Evolutionary conservation across 2,329 filamentous ascomycete genomes (phyloP), one percentile per base, ranked within the genome.

Genomic region (Ascochyta viciae-villosae): DNA sequence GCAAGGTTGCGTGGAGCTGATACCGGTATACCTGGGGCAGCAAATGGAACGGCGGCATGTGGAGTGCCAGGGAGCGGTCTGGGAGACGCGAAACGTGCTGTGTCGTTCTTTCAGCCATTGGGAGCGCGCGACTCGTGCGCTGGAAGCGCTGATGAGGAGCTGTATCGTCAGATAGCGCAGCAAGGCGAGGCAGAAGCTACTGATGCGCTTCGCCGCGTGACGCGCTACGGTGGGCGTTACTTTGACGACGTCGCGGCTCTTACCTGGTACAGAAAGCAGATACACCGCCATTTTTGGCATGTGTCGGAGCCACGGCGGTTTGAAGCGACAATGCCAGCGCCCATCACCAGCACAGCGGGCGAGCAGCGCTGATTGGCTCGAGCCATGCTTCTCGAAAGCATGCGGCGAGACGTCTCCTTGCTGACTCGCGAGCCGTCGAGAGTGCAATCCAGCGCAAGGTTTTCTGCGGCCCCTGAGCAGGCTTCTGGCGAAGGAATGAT

Each of bases 41-140:
- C 70, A 71, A 70, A 68, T 70, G 62, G 62, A 63, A 62, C 60
- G 51, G 65, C 62, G 57, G 69, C 59, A 48, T 50, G 54, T 58
- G 53, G 57, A 50, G 52, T 41, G 59, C 50, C 57, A 62, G 42
- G 61, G 57, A 57, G 55, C 43, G 54, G 50, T 57, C 54, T 60
- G 48, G 47, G 62, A 57, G 39, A 61, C 41, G 51, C 68, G 68
- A 72, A 68, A 73, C 66, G 56, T 65, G 60, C 60, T 62, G 63
- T 57, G 63, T 64, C 62, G 57, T 65, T 63, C 41, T 63, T 61
- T 47, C 46, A 56, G 56, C 58, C 61, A 62, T 47, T 51, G 46
- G 50, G 1, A 92, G 90, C 50, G 91, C 60, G 87, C 0, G 91
- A 88, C 70, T 96, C 96, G 22, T 91, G 89, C 0, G 86, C 35